Base-by-base conservation (phyloP, 2,329 filamentous ascomycete genomes). In the Aschersonia sp. region DNA sequence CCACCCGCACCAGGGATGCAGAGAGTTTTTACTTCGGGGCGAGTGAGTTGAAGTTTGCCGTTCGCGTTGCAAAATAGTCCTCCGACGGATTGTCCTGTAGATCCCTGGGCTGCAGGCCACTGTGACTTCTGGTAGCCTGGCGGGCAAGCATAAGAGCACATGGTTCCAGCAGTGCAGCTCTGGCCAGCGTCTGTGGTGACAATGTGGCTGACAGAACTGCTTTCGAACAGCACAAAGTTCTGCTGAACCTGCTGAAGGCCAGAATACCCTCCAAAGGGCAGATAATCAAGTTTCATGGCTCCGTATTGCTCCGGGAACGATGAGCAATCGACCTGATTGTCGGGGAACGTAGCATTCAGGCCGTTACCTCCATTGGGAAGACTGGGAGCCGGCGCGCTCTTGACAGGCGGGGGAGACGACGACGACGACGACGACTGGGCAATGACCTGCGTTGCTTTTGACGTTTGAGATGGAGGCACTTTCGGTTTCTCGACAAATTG, bases 101-200 rank as follows among this genome's bases (percentile, higher is more conserved):
- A 60, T 48, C 90, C 92, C 70, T 97, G 92, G 35, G 75, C 65
- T 9, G 61, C 56, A 44, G 92, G 87, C 84, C 88, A 97, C 63
- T 97, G 90, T 4, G 83, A 76, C 77, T 96, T 96, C 65, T 92
- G 81, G 67, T 92, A 94, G 43, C 90, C 90, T 31, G 81, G 68
- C n/a, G 87, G 85, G 72, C 92, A 98, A 49, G 87, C 81, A 60
- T 97, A 97, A 2, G 89, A 94, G 74, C 90, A 96, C 73, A 89
- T 88, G 50, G 72, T 68, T 45, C 79, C 81, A 8, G 71, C 57
- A 7, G 58, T 63, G 68, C 87, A 90, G 51, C 65, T 65, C 12
- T 77, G 66, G 12, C 82, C 84, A 14, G 68, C 68, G 44, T 81
- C 65, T 30, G 75, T 79, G 41, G 80, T 81, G 46, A 76, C 70